Conservation (phyloP, 345 rosid species). For the Eutrema heterophyllum region DNA sequence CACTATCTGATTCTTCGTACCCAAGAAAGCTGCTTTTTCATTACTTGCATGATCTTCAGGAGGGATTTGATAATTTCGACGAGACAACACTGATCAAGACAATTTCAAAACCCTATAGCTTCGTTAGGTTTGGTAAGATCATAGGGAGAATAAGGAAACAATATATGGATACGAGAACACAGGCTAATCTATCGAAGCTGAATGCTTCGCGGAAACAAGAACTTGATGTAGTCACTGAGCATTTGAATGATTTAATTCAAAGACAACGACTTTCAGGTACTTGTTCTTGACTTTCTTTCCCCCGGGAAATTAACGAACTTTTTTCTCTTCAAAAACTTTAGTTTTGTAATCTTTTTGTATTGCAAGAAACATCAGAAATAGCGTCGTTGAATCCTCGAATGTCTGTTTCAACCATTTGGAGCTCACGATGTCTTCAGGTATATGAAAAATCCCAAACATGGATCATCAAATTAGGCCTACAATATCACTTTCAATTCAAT, state of each 20-base stretch:
- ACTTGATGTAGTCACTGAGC: constrained; percentile 29
- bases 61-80: constrained; percentile 45
- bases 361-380: constrained; percentile 32
- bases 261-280: constrained; percentile 39
- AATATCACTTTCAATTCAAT: neutral
- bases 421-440: constrained; percentile 50
- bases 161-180: constrained; percentile 57
- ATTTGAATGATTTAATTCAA: constrained; percentile 37
- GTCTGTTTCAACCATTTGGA: constrained; percentile 35
- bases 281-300: neutral
- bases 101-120: constrained; percentile 50
- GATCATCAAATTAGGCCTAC: constrained; percentile 3
- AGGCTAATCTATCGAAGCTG: constrained; percentile 47
- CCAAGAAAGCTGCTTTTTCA: constrained; percentile 65
- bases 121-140: constrained; percentile 45
- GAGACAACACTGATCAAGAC: constrained; percentile 19
- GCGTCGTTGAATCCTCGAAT: neutral
- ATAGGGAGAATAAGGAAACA: constrained; percentile 47
- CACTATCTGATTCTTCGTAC: constrained; percentile 52
- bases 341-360: neutral
- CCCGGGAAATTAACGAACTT: neutral
- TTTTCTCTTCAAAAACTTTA: neutral
- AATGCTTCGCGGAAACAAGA: constrained; percentile 37
- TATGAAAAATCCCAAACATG: neutral
- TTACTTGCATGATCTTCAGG: constrained; percentile 48